Evolutionary conservation across 2,329 filamentous ascomycete species (phyloP), one percentile per base, ranked within the genome.

Genomic region (Neofusicoccum parvum): DNA sequence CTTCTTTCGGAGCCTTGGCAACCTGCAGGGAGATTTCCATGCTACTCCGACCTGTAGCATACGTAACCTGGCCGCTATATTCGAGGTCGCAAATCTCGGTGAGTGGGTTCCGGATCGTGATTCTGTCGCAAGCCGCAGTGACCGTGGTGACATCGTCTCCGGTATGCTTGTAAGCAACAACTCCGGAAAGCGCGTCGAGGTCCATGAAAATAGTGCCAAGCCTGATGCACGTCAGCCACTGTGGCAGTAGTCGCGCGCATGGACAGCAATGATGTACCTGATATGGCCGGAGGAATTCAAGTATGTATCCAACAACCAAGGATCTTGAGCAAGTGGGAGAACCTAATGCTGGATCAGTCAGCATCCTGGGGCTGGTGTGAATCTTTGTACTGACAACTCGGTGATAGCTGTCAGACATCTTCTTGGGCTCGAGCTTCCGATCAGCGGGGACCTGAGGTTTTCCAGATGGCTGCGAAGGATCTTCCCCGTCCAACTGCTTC

Each of bases 1-100:
- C 89, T 62, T 85, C 79, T 37, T 82, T 79, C 0, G 88, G 85
- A 0, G 86, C 89, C 72, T 89, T 90, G 7, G 89, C 88, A 17
- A 92, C 89, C 73, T 91, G 88, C 69, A 91, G 85, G 0, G 89
- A 91, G 9, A 92, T 88, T 70, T 92, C 90, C 76, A 92, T 86
- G 73, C 88, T 91, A 67, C 87, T 90, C 65, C 90, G 80, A 0
- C 90, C 90, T 0, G 90, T 90, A 0, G 90, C 89, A 73, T 92
- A 92, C 0, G 90, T 88, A 20, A 89, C 87, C 68, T 86, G 82
- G 4, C 87, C 87, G 66, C 88, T 91, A 45, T 92, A 85, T 72
- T 93, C 88, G 10, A 94, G 85, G 74, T 94, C 90, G 69, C 90
- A 92, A 63, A 94, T 92, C 71, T 92, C 90, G 43, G 87, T 90